phyloP scores from a whole-genome alignment of 2,329 filamentous ascomycete species.

The Canariomyces notabilis region DNA sequence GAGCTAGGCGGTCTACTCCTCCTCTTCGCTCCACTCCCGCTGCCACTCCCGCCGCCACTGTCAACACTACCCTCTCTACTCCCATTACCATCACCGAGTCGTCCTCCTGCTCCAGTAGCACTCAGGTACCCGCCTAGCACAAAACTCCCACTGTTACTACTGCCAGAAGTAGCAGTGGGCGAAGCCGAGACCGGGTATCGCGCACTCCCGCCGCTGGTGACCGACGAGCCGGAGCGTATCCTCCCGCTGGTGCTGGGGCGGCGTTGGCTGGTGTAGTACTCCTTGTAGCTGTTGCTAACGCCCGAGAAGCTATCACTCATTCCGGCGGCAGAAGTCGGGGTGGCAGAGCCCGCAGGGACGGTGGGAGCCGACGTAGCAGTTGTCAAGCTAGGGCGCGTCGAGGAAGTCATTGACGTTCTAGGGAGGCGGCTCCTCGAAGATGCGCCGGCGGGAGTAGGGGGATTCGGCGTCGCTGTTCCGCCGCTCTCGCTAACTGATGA shows the following conservation, averaged over 20 bases:
- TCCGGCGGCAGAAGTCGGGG: background rate
- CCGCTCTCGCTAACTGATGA: conserved; percentile 12
- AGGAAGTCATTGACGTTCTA: conserved; percentile 25
- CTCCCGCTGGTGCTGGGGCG: conserved; percentile 6
- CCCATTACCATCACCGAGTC: background rate
- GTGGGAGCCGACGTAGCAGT: conserved; percentile 17
- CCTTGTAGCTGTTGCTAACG: conserved; percentile 23
- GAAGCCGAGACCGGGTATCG: conserved; percentile 13
- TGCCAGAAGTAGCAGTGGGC: conserved; percentile 1
- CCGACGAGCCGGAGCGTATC: conserved; percentile 22
- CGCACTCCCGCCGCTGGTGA: conserved; percentile 9
- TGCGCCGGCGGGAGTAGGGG: conserved; percentile 5
- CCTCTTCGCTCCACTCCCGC: conserved; percentile 19
- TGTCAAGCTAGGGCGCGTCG: conserved; percentile 25
- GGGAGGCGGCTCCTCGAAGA: conserved; percentile 27
- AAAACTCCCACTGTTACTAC: background rate
- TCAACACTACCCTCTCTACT: conserved; percentile 2
- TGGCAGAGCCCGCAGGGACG: too few species aligned
- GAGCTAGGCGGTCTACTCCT: conserved; percentile 23
- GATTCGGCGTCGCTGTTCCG: background rate
- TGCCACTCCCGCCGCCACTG: conserved; percentile 1
- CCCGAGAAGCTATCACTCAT: conserved; percentile 3
- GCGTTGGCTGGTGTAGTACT: conserved; percentile 16
- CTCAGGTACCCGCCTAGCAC: background rate
- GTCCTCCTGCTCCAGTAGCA: background rate